Base-by-base conservation (phyloP, 2,329 filamentous ascomycete genomes). In the Periconia macrospinosa region DNA sequence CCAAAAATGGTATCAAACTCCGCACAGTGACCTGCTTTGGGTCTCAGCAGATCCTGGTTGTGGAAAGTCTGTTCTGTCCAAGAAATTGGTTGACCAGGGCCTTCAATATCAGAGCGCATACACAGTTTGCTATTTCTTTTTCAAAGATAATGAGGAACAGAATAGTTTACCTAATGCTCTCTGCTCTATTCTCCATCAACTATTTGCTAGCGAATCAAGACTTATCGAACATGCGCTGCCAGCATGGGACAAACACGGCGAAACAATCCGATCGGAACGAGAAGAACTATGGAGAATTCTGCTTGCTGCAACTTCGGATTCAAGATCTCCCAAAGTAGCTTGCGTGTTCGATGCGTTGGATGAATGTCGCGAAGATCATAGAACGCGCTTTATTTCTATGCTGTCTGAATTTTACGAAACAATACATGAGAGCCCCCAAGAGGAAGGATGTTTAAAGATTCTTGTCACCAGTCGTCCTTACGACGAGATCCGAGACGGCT, bases 381-480 rank as follows among this genome's bases (percentile, higher is more conserved):
- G 15, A 14, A 3, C 1, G 3, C 55, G 17, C 54, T 71, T 13
- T 55, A 62, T 9, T 9, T 50, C 5, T 45, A 40, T 15, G 45
- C 68, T 30, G 37, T 51, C 5, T n/a, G 54, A 6, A 58, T 51
- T 13, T 51, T 40, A 30, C 1, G 3, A 5, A 40, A 17, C 1
- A 10, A 49, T 13, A 17, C 11, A 19, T 41, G 42, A 8, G 52
- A 46, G 2, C 33, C 33, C 5, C 6, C 3, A 3, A 13, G 3
- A 13, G 6, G 11, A 13, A 3, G 33, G 15, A 6, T 64, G 55
- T n/a, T 50, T 72, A 30, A 73, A 72, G 53, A 69, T 74, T 47
- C 55, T 74, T 15, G 41, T 75, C 7, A 72, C 70, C 0, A 73
- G 71, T 45, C 62, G 72, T 2, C 70, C 68, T 2, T 72, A 70